A percentile compares a stretch with the other conserved stretches of the same genome.
Conservation (phyloP, 202 grass and related monocot species). For the Eragrostis tef region DNA sequence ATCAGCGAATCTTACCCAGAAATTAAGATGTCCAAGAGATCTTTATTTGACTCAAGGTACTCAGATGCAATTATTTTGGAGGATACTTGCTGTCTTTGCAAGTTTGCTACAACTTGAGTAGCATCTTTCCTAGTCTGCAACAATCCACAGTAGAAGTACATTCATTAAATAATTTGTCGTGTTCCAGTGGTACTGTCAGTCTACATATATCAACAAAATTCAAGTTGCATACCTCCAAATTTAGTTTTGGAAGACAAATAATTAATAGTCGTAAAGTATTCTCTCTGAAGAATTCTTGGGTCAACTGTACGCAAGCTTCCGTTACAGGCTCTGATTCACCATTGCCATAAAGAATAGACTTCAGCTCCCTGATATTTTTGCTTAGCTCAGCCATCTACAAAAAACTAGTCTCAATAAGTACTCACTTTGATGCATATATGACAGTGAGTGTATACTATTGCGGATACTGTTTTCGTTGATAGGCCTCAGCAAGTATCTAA, state of each 20-base stretch:
- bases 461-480: slow-evolving; percentile 25
- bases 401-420: slow-evolving; percentile 32
- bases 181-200: not conserved
- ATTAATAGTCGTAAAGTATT: slow-evolving; percentile 92
- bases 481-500: not conserved
- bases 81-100: slow-evolving; percentile 92
- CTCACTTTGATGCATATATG: not conserved
- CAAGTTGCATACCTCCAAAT: slow-evolving; percentile 73
- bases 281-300: slow-evolving; percentile 92
- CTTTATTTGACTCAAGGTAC: slow-evolving; percentile 95
- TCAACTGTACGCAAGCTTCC: slow-evolving; percentile 88
- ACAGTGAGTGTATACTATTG: not conserved
- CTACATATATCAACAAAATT: slow-evolving; percentile 13
- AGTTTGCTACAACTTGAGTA: slow-evolving; percentile 97
- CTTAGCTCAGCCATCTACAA: slow-evolving; percentile 81
- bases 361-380: slow-evolving; percentile 97
- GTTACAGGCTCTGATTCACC: slow-evolving; percentile 82
- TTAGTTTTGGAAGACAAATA: slow-evolving; percentile 87
- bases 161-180: slow-evolving; percentile 23
- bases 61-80: slow-evolving; percentile 88
- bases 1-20: slow-evolving; percentile 65
- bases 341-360: slow-evolving; percentile 85
- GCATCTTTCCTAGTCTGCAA: slow-evolving; percentile 96
- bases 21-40: slow-evolving; percentile 93
- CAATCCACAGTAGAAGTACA: slow-evolving; percentile 34